Evolutionary conservation across 352 stramenopile genomes (phyloP), one percentile per base, ranked within the genome.

Genomic region (Pythium apleroticum): DNA sequence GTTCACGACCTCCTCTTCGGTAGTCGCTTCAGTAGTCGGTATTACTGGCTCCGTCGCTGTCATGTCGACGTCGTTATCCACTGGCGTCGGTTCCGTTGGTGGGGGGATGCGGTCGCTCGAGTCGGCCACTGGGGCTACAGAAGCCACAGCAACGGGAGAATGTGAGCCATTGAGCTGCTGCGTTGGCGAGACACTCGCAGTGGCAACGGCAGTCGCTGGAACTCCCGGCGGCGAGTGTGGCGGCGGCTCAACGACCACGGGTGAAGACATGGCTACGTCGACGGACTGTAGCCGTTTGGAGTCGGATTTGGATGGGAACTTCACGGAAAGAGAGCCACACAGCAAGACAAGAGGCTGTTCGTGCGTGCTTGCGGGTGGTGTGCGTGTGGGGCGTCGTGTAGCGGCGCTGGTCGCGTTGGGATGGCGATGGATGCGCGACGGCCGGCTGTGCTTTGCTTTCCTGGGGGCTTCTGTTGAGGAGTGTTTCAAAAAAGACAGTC

Each of bases 401-500:
- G 48, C 31, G n/a, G 59, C 30, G 28, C 17, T 25, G 24, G 45
- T 20, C 28, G 28, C 8, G 48, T 55, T 10, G 15, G 4, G 20
- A 33, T 55, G 2, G 48, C 48, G 35, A 41, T 22, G 33, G 48
- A 49, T 22, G 22, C 22, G 33, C 12, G n/a, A 31, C 20, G 31
- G 22, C n/a, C 33, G 7, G 31, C 33, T 25, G 22, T 10, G 20
- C n/a, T n/a, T 31, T 17, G 11, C 14, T 11, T 12, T 9, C 6
- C 17, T n/a, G 28, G 45, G 49, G 59, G 49, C 59, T 65, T 65
- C 59, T 65, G 59, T 65, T 65, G 59, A 59, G 59, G 59, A 65
- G 59, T 65, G 59, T 59, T 58, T 65, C 48, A 65, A 65, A 65
- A 65, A 65, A 65, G 48, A 65, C 48, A 65, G 59, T 65, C 59